Percentiles rank a stretch among this genome's conserved stretches.
phyloP scores from a whole-genome alignment of 805 yeast genomes.

The Aciculoconidium aculeatum region DNA sequence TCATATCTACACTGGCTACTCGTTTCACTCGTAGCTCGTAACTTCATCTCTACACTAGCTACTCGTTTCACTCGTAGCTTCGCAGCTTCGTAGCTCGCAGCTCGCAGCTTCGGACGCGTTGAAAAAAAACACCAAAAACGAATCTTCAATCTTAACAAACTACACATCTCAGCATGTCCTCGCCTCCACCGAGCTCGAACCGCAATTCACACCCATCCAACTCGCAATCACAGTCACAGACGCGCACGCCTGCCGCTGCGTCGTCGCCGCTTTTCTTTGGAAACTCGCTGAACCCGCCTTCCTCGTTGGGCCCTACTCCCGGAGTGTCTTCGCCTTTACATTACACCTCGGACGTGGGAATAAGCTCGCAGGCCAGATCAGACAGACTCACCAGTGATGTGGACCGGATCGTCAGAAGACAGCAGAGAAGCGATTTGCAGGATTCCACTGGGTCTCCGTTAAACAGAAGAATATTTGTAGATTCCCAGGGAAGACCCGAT shows the following conservation, averaged over 20 bases:
- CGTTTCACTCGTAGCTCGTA: no score
- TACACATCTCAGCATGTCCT: slow-evolving; percentile 8
- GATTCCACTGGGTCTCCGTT: slow-evolving; percentile 67
- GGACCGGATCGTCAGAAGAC: slow-evolving; percentile 41
- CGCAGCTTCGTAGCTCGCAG: no score
- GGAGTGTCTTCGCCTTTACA: slow-evolving; percentile 46
- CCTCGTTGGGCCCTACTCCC: slow-evolving; percentile 24
- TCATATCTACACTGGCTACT: no score
- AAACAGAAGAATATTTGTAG: slow-evolving; percentile 55
- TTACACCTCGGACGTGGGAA: slow-evolving; percentile 37
- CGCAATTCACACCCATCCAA: slow-evolving; percentile 28
- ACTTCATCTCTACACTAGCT: no score
- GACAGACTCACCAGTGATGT: slow-evolving; percentile 41
- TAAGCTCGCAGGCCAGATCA: slow-evolving; percentile 33
- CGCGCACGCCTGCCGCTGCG: slow-evolving; percentile 32
- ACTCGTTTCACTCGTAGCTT: no score
- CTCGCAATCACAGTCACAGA: slow-evolving; percentile 32
- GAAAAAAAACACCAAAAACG: no score
- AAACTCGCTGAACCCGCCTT: slow-evolving; percentile 37
- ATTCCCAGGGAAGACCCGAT: slow-evolving; percentile 10
- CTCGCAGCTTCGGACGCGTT: no score
- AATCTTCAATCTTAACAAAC: no score
- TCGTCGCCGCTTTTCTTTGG: slow-evolving; percentile 54
- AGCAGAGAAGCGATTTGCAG: slow-evolving; percentile 73
- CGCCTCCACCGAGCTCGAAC: slow-evolving; percentile 28